phyloP scores from a whole-genome alignment of 805 yeast species.

The Starmera pachycereana region DNA sequence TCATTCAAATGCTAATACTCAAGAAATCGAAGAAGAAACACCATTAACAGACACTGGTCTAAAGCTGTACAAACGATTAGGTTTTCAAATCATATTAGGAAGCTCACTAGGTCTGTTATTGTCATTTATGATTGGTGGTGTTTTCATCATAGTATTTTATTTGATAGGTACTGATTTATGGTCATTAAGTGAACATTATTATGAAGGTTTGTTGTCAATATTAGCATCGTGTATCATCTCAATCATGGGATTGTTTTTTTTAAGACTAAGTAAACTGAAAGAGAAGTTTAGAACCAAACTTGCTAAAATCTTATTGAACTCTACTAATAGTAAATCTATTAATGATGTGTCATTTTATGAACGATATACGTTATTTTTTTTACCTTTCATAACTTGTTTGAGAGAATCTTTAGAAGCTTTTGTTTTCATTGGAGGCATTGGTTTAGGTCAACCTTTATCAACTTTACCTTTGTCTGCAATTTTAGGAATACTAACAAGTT shows the following conservation, averaged over 20 bases:
- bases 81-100: constrained; percentile 74
- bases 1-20: constrained; percentile 18
- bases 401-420: constrained; percentile 91
- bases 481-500: constrained; percentile 49
- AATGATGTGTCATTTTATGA: constrained; percentile 29
- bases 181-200: constrained; percentile 78
- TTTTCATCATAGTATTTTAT: constrained; percentile 63
- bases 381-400: constrained; percentile 79
- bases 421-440: constrained; percentile 84
- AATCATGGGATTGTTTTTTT: constrained; percentile 75
- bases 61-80: constrained; percentile 32
- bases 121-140: constrained; percentile 64
- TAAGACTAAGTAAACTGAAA: constrained; percentile 72
- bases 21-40: constrained; percentile 2
- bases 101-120: constrained; percentile 60
- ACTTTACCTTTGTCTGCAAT: constrained; percentile 58
- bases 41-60: constrained; percentile 18
- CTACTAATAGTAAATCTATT: constrained; percentile 14
- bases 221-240: constrained; percentile 73
- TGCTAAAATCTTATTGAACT: constrained; percentile 28
- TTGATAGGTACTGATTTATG: constrained; percentile 75
- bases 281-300: constrained; percentile 69
- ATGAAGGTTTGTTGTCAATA: constrained; percentile 81
- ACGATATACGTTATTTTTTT: constrained; percentile 59
- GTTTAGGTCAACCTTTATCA: constrained; percentile 56